Conservation (phyloP, 192 early-diverging fungal genomes). For the Entomortierella beljakovae region DNA sequence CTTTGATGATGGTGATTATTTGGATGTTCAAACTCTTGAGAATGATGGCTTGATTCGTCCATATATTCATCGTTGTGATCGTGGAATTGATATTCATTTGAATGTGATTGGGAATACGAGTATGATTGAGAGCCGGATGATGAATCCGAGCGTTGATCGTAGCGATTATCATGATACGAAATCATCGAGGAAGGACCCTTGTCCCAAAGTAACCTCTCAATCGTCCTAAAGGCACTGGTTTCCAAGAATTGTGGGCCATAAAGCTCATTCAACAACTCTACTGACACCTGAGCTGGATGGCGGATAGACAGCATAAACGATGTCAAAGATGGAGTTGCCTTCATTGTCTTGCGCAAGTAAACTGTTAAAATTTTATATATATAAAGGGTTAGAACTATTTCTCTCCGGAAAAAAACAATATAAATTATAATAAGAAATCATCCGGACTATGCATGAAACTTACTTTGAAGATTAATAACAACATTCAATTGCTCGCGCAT, state of each 20-base stretch:
- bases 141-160: not conserved
- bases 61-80: not conserved
- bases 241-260: constrained; percentile 49
- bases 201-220: constrained; percentile 48
- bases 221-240: constrained; percentile 38
- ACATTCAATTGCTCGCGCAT: constrained; percentile 54
- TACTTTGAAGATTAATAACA: constrained; percentile 50
- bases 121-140: not conserved
- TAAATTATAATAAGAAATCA: too few relatives aligned
- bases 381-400: too few relatives aligned
- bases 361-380: too few relatives aligned
- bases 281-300: constrained; percentile 45
- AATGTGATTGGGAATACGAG: not conserved
- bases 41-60: too few relatives aligned
- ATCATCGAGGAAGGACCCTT: constrained; percentile 5
- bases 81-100: constrained; percentile 3
- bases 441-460: too few relatives aligned
- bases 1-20: not conserved
- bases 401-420: too few relatives aligned
- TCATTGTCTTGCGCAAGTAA: constrained; percentile 36
- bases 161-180: not conserved
- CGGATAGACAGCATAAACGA: constrained; percentile 49
- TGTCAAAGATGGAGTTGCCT: constrained; percentile 30
- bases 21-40: not conserved
- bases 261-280: constrained; percentile 37